A percentile compares a stretch with the other conserved stretches of the same genome.
phyloP scores from a whole-genome alignment of 495 filamentous ascomycete genomes.

The Parmelia sp. region DNA sequence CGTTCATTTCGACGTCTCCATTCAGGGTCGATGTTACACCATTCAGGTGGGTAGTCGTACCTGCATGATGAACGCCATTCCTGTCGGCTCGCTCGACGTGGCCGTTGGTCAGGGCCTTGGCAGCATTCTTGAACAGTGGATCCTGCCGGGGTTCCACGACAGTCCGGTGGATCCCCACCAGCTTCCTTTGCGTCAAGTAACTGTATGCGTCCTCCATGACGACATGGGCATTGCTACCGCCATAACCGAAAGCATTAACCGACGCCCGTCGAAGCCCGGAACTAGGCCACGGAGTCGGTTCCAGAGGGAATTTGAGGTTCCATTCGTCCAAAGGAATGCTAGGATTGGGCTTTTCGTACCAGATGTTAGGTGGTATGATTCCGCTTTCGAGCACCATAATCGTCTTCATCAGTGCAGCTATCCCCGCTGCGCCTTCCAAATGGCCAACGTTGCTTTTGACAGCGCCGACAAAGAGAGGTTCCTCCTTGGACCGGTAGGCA shows the following conservation, averaged over 20 bases:
- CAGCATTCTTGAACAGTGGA: too few relatives aligned
- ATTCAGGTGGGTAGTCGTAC: too few relatives aligned
- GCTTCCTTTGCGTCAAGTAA: too few relatives aligned
- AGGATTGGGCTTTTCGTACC: constrained; percentile 41
- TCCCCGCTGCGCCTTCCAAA: constrained; percentile 44
- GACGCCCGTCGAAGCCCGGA: constrained; percentile 45
- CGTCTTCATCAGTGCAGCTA: constrained; percentile 49
- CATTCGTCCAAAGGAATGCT: constrained; percentile 15
- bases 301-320: too few relatives aligned
- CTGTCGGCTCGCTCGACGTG: too few relatives aligned
- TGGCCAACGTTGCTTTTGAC: constrained; percentile 56
- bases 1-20: too few relatives aligned
- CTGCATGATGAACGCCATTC: too few relatives aligned
- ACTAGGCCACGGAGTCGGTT: too few relatives aligned
- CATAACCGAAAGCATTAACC: constrained; percentile 58
- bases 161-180: too few relatives aligned
- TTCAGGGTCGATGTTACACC: too few relatives aligned
- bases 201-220: constrained; percentile 35
- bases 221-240: constrained; percentile 50
- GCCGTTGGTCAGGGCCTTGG: too few relatives aligned
- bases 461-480: constrained; percentile 40
- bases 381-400: constrained; percentile 44
- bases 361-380: constrained; percentile 44
- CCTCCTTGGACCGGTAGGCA: background rate
- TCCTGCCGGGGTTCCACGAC: too few relatives aligned